Evolutionary conservation across 345 rosid genomes (phyloP), one percentile per base, ranked within the genome.

Genomic region (Lepidium sativum): DNA sequence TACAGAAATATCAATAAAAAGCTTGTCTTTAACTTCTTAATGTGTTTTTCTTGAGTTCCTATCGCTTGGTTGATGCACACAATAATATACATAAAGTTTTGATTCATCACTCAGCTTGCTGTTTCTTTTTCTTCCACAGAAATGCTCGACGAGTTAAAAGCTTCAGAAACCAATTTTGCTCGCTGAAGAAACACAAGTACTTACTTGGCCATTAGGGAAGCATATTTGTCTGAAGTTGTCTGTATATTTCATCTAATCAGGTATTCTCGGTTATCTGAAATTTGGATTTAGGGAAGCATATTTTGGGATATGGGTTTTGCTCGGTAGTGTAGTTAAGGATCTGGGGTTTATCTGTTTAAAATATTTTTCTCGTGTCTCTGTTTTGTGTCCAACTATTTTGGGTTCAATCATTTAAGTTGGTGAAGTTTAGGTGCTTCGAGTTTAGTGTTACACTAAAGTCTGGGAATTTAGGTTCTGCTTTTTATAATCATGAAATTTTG

Each of bases 371-470:
- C 20, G 21, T n/a, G 47, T 67, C 20, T 57, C 39, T 54, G 67
- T 9, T 52, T 38, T 49, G 37, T 56, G 31, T 59, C 41, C n/a
- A 25, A 42, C 33, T 29, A 15, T 54, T 12, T 45, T 35, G 63
- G 54, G 32, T 21, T 70, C 32, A 59, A 4, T 43, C 31, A 12
- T 67, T 65, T 75, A 72, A 68, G 71, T 73, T 75, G 79, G 76
- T 68, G 12, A 67, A 75, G 66, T 82, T 82, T 79, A 75, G 74
- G 81, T 71, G 80, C 51, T 68, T 74, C 45, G 35, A 38, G 50
- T 45, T 49, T 48, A 48, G 33, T 74, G 43, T 63, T 48, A 17
- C 14, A 45, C 39, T 8, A 43, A 38, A 68, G 38, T 62, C 58
- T 38, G 33, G 31, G 15, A 20, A 59, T 61, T 68, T 48, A 9